These are phyloP conservation scores for Globisporangium cylindrosporum DNA, from an alignment of 352 stramenopile genomes.

Conservation along the genomic window DNA sequence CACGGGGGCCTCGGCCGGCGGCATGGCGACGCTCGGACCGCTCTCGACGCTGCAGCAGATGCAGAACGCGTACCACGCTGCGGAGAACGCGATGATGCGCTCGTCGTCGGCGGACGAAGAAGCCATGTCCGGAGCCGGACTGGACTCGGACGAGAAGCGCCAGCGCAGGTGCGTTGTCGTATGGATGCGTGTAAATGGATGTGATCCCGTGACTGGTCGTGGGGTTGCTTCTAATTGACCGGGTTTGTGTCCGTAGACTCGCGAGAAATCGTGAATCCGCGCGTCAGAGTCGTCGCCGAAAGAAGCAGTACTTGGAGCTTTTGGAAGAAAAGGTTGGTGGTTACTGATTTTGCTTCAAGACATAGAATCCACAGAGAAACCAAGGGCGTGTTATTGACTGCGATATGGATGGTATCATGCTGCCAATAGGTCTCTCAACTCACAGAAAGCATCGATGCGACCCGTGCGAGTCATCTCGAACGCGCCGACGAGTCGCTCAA, in stretches of 20 bases:
- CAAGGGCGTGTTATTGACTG: background rate
- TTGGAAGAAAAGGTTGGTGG: constrained; percentile 79
- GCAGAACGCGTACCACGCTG: constrained; percentile 43
- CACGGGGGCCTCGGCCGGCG: background rate
- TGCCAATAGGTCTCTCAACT: constrained; percentile 71
- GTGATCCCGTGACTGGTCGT: background rate
- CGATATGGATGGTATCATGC: background rate
- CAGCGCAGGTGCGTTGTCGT: constrained; percentile 42
- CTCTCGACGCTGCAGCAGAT: constrained; percentile 45
- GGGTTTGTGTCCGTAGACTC: constrained; percentile 26
- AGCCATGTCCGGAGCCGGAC: constrained; percentile 31
- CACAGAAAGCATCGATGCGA: constrained; percentile 84
- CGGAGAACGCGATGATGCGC: constrained; percentile 60
- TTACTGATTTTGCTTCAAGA: background rate
- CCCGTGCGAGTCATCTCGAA: constrained; percentile 74
- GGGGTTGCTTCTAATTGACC: background rate
- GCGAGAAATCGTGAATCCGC: constrained; percentile 87
- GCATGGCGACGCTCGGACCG: constrained; percentile 14
- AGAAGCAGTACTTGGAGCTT: constrained; percentile 89
- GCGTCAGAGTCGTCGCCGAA: constrained; percentile 82
- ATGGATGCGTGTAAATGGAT: background rate
- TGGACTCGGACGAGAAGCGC: constrained; percentile 77
- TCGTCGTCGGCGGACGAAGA: constrained; percentile 46
- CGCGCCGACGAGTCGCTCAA: constrained; percentile 73
- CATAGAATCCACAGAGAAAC: background rate